Base-by-base conservation (phyloP, 2,329 filamentous ascomycete species). In the Aspergillus fumigatus region DNA sequence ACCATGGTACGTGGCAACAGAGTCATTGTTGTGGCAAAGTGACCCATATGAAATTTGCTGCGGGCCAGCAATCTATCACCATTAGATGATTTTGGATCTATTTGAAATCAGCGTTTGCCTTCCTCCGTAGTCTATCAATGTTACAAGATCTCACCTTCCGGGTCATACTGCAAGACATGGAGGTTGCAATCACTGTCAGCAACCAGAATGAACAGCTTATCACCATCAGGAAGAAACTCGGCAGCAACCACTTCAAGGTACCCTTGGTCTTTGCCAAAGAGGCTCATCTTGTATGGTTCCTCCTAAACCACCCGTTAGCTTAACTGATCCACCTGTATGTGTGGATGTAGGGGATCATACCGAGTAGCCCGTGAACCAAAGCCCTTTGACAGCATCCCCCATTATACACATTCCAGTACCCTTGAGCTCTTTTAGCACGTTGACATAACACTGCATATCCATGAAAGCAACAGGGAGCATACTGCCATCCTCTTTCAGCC, bases 341-440 rank as follows among this genome's bases (percentile, higher is more conserved):
- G 19, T 9, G 35, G 48, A 17, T n/a, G 8, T 23, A n/a, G 32
- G 48, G 38, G 14, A 50, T 67, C 78, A 52, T 79, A 83, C 82
- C 8, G 90, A 94, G 70, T 97, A 99, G 0, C 94, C 94, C 0
- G 90, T 89, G 64, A 99, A 95, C 92, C 94, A 97, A 2, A 97
- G 81, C 0, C 94, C 94, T 76, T 96, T 96, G 70, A 94, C 86
- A 0, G 89, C 90, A 75, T 99, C 94, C 0, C 90, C 89, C 76
- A 97, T 86, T 10, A 96, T 80, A 67, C 90, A 92, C 70, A 99
- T 81, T 0, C 93, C 92, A 0, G 91, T 95, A 1, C 88, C 86
- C 3, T 86, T 86, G 19, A 99, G 81, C 66, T 91, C 90, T 68
- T 92, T 94, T 53, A 91, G 83, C n/a, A 88, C 85, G 2, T 87